These are phyloP conservation scores for Tagetes erecta DNA, from an alignment of 129 eudicot species.

Conservation along the genomic window DNA sequence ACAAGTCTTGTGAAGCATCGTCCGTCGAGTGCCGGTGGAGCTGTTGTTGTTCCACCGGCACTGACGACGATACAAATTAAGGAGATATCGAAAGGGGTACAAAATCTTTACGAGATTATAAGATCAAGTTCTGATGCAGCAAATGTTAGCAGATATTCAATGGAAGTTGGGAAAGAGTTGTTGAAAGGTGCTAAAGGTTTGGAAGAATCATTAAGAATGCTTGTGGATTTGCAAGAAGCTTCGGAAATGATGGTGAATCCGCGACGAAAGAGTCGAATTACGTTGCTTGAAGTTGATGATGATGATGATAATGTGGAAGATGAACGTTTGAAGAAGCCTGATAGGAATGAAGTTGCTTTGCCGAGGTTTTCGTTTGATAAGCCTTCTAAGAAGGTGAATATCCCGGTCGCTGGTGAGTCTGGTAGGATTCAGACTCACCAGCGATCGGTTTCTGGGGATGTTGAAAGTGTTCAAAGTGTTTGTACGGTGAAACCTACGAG, in stretches of 20 bases:
- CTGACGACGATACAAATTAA: conserved; percentile 62
- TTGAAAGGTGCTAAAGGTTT: conserved; percentile 81
- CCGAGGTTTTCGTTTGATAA: conserved; percentile 86
- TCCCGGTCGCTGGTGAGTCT: conserved; percentile 31
- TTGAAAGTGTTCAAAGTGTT: conserved; percentile 34
- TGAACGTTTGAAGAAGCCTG: conserved; percentile 23
- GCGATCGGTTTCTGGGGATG: conserved; percentile 27
- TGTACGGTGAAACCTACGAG: conserved; percentile 22
- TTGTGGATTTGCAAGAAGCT: conserved; percentile 80
- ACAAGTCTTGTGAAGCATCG: conserved; percentile 28
- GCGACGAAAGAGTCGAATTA: conserved; percentile 57
- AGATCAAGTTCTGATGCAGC: conserved; percentile 55
- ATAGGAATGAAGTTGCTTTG: conserved; percentile 48
- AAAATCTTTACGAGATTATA: conserved; percentile 66
- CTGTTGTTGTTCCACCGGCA: conserved; percentile 17
- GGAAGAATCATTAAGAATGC: conserved; percentile 86
- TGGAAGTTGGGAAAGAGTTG: conserved; percentile 73
- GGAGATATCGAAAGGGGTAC: conserved; percentile 86
- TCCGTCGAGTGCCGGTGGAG: conserved; percentile 32
- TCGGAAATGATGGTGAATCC: conserved; percentile 47
- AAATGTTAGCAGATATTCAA: conserved; percentile 47
- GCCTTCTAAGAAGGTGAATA: conserved; percentile 37
- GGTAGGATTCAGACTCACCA: conserved; percentile 23
- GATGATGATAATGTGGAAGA: conserved; percentile 58
- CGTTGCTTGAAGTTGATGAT: conserved; percentile 63